Evolutionary conservation across 2,329 filamentous ascomycete species (phyloP), one percentile per base, ranked within the genome.

Genomic region (Phyllachora maydis): DNA sequence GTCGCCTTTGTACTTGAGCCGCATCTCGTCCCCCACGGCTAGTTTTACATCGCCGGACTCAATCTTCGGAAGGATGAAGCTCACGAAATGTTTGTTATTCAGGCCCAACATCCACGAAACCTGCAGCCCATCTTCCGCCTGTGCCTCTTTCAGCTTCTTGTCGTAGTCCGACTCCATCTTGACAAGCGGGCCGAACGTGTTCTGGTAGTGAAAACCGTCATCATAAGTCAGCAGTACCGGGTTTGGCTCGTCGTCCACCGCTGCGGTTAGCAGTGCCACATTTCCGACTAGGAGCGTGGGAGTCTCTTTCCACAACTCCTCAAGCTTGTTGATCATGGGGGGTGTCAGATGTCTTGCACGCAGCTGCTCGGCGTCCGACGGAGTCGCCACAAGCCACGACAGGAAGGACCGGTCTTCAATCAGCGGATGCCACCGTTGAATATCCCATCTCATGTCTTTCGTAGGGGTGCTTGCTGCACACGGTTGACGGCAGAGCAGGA

Each of bases 401-500:
- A 98, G 52, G 44, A 98, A 98, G 10, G 82, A 88, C 23, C 88
- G 79, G 42, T 98, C 88, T 47, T 93, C 83, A 33, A 98, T 95
- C 28, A 98, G 59, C 8, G 88, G 88, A 45, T 95, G 83, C 88
- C 88, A 98, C 42, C 83, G 71, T 14, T 85, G 91, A 5, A 83
- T 90, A 46, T 98, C 88, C 88, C 88, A 98, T 46, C 88, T 98
- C 83, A 98, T 95, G 41, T 98, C 88, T 51, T 98, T 98, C 34
- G 81, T 85, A 16, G 88, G 95, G 2, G 83, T 77, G 52, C 78
- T 85, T 14, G 88, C 75, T 16, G 85, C 88, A 47, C 88, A 98
- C 22, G 88, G 88, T 49, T 95, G 88, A 30, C 88, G 82, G 47
- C 88, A 98, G 18, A 98, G 65, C 21, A 98, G 67, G 13, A 98